These are phyloP conservation scores for Fusarium secorum DNA, from an alignment of 2,329 filamentous ascomycete species.

Conservation along the genomic window DNA sequence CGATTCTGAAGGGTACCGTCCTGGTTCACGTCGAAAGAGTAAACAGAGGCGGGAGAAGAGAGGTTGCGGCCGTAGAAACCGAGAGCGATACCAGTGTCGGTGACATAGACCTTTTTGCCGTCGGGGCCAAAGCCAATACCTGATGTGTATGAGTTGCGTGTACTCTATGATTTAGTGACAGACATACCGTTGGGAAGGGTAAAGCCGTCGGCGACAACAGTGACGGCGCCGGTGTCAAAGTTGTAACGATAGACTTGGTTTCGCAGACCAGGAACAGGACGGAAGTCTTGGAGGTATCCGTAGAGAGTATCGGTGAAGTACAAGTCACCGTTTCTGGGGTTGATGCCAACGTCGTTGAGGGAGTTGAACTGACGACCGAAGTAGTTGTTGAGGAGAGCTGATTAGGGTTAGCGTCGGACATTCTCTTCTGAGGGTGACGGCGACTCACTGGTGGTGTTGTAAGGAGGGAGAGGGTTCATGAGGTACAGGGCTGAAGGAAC, in stretches of 20 bases:
- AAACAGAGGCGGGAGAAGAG: slow-evolving; percentile 56
- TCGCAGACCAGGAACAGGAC: slow-evolving; percentile 59
- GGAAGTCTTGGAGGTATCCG: slow-evolving; percentile 66
- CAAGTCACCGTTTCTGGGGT: slow-evolving; percentile 61
- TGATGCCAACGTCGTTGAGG: slow-evolving; percentile 63
- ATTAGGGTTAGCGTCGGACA: not conserved
- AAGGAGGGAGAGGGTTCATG: slow-evolving; percentile 49
- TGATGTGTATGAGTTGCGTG: not conserved
- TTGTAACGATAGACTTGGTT: slow-evolving; percentile 68
- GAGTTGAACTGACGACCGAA: slow-evolving; percentile 68
- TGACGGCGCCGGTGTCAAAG: slow-evolving; percentile 57
- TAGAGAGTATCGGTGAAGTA: slow-evolving; percentile 72
- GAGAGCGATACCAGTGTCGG: slow-evolving; percentile 60
- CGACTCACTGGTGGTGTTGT: slow-evolving; percentile 57
- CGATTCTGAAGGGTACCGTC: slow-evolving; percentile 58
- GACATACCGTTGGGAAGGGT: slow-evolving; percentile 60
- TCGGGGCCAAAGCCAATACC: slow-evolving; percentile 64
- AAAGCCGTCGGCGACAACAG: slow-evolving; percentile 66
- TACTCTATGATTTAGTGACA: accelerated
- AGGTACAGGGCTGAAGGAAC: slow-evolving; percentile 35
- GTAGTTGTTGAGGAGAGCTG: slow-evolving; percentile 64
- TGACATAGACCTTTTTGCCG: slow-evolving; percentile 61
- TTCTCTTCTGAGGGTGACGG: too few relatives aligned
- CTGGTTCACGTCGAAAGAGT: slow-evolving; percentile 54
- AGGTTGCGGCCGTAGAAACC: slow-evolving; percentile 53